Evolutionary conservation across 2,329 filamentous ascomycete genomes (phyloP).

Genomic region (Blastomyces gilchristii): DNA sequence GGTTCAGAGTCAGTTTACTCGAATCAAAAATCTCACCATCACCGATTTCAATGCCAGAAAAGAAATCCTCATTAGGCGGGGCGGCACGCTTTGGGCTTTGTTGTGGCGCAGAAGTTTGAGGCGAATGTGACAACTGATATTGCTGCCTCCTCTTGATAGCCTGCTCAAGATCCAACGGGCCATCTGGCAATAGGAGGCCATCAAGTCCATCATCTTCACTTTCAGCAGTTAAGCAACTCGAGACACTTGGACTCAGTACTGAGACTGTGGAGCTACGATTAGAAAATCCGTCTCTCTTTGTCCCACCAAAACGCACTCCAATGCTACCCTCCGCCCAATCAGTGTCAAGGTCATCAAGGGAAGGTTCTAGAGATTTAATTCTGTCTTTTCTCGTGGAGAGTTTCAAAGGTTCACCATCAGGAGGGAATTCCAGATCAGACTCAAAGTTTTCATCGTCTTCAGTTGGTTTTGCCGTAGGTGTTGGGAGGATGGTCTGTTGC

Average conservation of each 20-base stretch:
- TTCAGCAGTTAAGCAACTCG: constrained; percentile 81
- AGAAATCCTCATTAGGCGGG: constrained; percentile 58
- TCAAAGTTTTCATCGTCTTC: constrained; percentile 58
- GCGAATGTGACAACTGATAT: constrained; percentile 39
- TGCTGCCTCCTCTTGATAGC: constrained; percentile 56
- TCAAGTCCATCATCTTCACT: constrained; percentile 90
- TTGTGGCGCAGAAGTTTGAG: constrained; percentile 22
- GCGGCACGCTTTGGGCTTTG: constrained; percentile 14
- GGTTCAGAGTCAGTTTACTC: constrained; percentile 73
- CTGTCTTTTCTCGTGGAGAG: constrained; percentile 52
- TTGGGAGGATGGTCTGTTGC: constrained; percentile 42
- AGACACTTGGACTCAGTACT: constrained; percentile 81
- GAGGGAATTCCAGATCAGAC: constrained; percentile 60
- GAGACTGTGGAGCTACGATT: constrained; percentile 79
- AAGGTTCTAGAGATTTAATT: constrained; percentile 52
- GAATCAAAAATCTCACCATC: constrained; percentile 72
- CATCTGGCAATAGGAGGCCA: constrained; percentile 74
- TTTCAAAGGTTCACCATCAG: constrained; percentile 51
- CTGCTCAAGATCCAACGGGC: constrained; percentile 72
- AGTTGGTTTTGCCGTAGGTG: constrained; percentile 44
- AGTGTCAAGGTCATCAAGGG: constrained; percentile 62
- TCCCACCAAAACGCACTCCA: constrained; percentile 81
- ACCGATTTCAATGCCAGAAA: constrained; percentile 77
- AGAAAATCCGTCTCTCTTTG: constrained; percentile 65
- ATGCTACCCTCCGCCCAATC: constrained; percentile 91